phyloP scores from a whole-genome alignment of 225 moss, liverwort and hornwort species.

The Climacium dendroides region DNA sequence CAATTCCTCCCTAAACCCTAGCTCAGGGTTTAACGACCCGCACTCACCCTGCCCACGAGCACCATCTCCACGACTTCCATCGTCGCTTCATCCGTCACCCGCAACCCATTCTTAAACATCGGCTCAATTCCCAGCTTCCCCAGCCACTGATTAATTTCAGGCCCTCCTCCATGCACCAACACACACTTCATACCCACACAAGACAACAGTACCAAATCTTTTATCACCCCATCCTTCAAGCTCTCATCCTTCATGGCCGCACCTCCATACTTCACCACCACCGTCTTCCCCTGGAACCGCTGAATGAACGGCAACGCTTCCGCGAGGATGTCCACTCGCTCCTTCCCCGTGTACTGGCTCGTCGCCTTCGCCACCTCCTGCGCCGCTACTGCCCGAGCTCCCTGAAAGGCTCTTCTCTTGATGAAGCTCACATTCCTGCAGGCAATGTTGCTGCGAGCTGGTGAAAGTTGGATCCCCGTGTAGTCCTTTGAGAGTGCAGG shows the following conservation, averaged over 20 bases:
- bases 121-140: constrained; percentile 76
- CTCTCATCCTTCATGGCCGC: constrained; percentile 91
- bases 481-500: neutral
- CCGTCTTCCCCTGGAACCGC: constrained; percentile 83
- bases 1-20: neutral
- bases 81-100: constrained; percentile 80
- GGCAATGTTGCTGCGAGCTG: neutral
- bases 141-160: constrained; percentile 91
- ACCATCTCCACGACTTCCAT: constrained; percentile 99
- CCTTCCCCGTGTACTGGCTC: constrained; percentile 57
- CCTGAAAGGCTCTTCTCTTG: neutral
- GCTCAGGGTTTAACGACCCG: neutral
- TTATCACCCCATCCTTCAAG: constrained; percentile 85
- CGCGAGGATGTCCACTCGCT: constrained; percentile 77
- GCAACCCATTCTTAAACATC: constrained; percentile 66
- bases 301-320: constrained; percentile 95
- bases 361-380: neutral
- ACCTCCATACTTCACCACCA: constrained; percentile 97
- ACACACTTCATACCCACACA: constrained; percentile 94
- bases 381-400: constrained; percentile 4
- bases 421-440: neutral
- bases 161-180: constrained; percentile 87
- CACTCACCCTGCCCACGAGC: constrained; percentile 84
- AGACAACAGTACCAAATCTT: constrained; percentile 75
- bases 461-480: neutral